A percentile compares a stretch with the other conserved stretches of the same genome.
Evolutionary conservation across 306 rosid species (phyloP).

Genomic region (Lithocarpus polystachyus): DNA sequence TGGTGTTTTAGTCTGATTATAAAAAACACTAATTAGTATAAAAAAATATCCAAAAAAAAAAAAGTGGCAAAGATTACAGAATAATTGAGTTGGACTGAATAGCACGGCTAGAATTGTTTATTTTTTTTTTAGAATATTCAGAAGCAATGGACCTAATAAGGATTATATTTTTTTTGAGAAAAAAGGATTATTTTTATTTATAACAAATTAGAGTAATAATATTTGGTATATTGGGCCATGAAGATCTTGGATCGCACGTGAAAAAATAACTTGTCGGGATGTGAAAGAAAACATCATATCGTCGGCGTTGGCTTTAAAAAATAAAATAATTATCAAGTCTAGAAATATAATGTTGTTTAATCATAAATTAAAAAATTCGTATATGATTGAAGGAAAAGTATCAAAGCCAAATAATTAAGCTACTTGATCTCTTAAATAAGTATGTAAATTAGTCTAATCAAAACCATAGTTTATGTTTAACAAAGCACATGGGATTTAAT

Average conservation of each 20-base stretch:
- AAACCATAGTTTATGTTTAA: no score
- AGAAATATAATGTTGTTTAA: not conserved
- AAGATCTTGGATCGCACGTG: conserved; percentile 29
- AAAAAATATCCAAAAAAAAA: no score
- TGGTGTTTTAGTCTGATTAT: no score
- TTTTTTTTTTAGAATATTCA: not conserved
- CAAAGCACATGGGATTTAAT: not conserved
- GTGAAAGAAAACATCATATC: not conserved
- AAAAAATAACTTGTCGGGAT: conserved; percentile 13
- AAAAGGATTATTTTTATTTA: not conserved
- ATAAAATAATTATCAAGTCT: conserved; percentile 5
- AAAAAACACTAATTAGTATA: no score
- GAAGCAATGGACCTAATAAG: not conserved
- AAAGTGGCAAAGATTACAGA: not conserved
- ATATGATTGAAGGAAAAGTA: not conserved
- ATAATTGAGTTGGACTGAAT: not conserved
- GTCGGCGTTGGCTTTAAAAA: not conserved
- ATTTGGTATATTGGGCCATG: not conserved
- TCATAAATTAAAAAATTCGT: not conserved
- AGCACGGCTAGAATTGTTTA: not conserved
- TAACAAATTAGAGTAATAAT: not conserved
- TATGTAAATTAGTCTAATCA: no score
- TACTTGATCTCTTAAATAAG: no score
- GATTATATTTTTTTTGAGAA: no score
- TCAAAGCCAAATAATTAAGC: no score